These are phyloP conservation scores for Phylloporus scabripes DNA, from an alignment of 768 basidiomycete genomes.

Conservation along the genomic window DNA sequence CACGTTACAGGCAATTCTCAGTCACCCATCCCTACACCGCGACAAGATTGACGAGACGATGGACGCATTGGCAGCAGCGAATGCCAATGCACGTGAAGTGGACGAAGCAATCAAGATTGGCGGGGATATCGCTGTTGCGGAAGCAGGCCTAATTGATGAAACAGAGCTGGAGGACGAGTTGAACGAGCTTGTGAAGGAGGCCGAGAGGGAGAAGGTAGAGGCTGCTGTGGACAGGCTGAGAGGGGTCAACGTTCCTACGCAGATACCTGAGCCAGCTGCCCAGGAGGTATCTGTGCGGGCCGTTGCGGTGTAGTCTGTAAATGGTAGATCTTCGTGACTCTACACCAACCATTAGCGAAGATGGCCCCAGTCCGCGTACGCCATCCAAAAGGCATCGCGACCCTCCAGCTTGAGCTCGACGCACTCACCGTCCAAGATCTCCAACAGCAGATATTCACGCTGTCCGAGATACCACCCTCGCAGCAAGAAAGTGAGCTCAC, in stretches of 20 bases:
- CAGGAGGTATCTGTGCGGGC: background rate
- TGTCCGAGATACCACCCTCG: constrained; percentile 66
- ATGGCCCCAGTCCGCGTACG: constrained; percentile 78
- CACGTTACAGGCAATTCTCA: constrained; percentile 69
- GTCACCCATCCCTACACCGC: constrained; percentile 75
- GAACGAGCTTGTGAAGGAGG: constrained; percentile 46
- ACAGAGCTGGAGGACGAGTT: constrained; percentile 63
- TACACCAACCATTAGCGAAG: background rate
- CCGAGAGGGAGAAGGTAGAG: constrained; percentile 35
- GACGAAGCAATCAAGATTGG: constrained; percentile 72
- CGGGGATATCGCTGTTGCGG: constrained; percentile 52
- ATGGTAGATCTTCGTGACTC: constrained; percentile 5
- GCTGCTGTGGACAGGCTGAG: constrained; percentile 20
- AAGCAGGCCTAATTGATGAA: constrained; percentile 46
- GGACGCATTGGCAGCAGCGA: constrained; percentile 80
- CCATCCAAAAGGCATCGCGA: constrained; percentile 78
- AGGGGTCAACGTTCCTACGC: constrained; percentile 15
- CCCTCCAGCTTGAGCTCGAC: constrained; percentile 64
- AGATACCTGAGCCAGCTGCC: constrained; percentile 3
- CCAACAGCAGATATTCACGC: constrained; percentile 60
- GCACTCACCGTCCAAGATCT: constrained; percentile 67
- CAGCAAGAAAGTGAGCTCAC: constrained; percentile 67
- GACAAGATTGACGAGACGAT: constrained; percentile 80
- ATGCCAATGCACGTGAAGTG: constrained; percentile 76
- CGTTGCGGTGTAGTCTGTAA: constrained; percentile 12